Percentiles rank a stretch among this genome's conserved stretches.
phyloP scores from a whole-genome alignment of 768 basidiomycete genomes.

The Imleria badia region DNA sequence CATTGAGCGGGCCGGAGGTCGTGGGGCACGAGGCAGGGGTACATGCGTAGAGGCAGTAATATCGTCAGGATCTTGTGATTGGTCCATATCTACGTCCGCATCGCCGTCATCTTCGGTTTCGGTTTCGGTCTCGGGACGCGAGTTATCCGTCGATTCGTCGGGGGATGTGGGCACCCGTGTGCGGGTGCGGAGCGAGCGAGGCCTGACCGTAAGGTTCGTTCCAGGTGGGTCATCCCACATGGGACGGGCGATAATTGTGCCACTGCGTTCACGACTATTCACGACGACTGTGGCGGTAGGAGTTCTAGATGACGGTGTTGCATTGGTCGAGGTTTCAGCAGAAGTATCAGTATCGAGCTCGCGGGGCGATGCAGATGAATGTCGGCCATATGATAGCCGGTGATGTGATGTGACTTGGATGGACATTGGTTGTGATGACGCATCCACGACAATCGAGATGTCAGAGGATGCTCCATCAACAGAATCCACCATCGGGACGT shows the following conservation, averaged over 20 bases:
- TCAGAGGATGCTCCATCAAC: slow-evolving; percentile 18
- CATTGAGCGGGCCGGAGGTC: slow-evolving; percentile 30
- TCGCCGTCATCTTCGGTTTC: slow-evolving; percentile 79
- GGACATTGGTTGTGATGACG: slow-evolving; percentile 16
- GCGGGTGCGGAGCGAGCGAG: slow-evolving; percentile 34
- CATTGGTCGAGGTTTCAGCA: slow-evolving; percentile 57
- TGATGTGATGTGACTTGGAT: slow-evolving; percentile 21
- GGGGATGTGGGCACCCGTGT: slow-evolving; percentile 38
- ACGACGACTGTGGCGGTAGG: slow-evolving; percentile 63
- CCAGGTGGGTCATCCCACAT: slow-evolving; percentile 49
- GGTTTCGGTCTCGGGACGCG: slow-evolving; percentile 69
- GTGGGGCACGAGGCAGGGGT: slow-evolving; percentile 33
- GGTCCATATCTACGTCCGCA: slow-evolving; percentile 53
- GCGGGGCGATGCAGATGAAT: slow-evolving; percentile 27
- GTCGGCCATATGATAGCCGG: slow-evolving; percentile 20
- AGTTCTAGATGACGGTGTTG: slow-evolving; percentile 61
- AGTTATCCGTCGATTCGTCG: slow-evolving; percentile 46
- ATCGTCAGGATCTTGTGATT: slow-evolving; percentile 35
- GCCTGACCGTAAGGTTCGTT: slow-evolving; percentile 23
- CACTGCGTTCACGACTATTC: slow-evolving; percentile 65
- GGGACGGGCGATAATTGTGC: slow-evolving; percentile 69
- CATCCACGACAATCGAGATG: slow-evolving; percentile 23
- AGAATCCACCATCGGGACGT: slow-evolving; percentile 34
- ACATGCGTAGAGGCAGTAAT: slow-evolving; percentile 23
- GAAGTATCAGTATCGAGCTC: slow-evolving; percentile 62